These are phyloP conservation scores for Fusarium foetens DNA, from an alignment of 2,329 filamentous ascomycete species.

Conservation along the genomic window DNA sequence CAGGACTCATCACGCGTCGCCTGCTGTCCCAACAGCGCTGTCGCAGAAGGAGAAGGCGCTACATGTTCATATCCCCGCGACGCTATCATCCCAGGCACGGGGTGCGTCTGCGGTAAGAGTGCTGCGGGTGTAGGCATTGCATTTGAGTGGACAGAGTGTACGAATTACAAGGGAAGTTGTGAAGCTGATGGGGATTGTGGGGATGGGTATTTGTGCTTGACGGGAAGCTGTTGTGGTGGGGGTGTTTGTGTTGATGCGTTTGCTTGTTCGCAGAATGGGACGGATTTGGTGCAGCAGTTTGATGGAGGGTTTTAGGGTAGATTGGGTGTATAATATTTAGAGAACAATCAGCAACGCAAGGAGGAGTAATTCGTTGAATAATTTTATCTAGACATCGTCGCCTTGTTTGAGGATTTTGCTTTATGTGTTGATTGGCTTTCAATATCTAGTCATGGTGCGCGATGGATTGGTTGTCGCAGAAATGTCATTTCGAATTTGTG, in stretches of 20 bases:
- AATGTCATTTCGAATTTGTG: accelerated
- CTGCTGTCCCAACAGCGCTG: slow-evolving; percentile 47
- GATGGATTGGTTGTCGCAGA: accelerated
- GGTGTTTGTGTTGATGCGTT: slow-evolving; percentile 52
- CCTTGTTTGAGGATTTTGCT: accelerated
- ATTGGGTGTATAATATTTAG: not conserved
- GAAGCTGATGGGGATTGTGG: slow-evolving; percentile 39
- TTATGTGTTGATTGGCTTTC: not conserved
- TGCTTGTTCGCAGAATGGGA: slow-evolving; percentile 50
- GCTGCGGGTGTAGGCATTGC: slow-evolving; percentile 42
- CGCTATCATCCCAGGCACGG: slow-evolving; percentile 45
- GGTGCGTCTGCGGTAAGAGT: slow-evolving; percentile 51
- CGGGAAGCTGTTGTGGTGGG: slow-evolving; percentile 50
- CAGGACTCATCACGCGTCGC: slow-evolving; percentile 49
- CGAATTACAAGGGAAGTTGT: slow-evolving; percentile 48
- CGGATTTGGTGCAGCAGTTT: slow-evolving; percentile 42
- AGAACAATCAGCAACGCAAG: not conserved
- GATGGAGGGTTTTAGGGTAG: not conserved
- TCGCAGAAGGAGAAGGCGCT: slow-evolving; percentile 35
- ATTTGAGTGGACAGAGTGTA: slow-evolving; percentile 50
- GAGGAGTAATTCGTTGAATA: not conserved
- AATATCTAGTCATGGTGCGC: accelerated
- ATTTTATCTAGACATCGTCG: not conserved
- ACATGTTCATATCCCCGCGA: slow-evolving; percentile 47
- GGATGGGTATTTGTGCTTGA: slow-evolving; percentile 46